Evolutionary conservation across 2,329 filamentous ascomycete species (phyloP).

Genomic region (Zasmidium cellare): DNA sequence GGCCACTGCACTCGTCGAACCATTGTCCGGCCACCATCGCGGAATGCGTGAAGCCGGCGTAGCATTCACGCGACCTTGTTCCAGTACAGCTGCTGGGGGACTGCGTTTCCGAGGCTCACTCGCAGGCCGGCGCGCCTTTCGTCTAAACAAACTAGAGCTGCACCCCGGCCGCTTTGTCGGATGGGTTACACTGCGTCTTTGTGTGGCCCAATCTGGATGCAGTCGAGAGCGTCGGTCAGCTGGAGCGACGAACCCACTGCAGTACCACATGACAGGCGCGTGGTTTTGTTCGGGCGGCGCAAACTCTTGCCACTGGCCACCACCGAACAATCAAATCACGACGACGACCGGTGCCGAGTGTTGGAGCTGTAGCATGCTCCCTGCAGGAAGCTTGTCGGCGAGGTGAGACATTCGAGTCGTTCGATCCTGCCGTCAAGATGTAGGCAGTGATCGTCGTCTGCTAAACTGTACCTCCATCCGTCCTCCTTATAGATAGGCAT

Average conservation of each 20-base stretch:
- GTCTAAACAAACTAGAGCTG: background rate
- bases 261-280: background rate
- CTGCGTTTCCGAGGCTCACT: background rate
- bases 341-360: background rate
- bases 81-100: no score
- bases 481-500: no score
- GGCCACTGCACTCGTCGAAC: background rate
- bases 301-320: background rate
- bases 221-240: background rate
- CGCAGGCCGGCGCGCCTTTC: background rate
- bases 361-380: background rate
- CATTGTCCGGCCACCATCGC: background rate
- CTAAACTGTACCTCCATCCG: no score
- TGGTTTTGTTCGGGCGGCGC: background rate
- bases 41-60: background rate
- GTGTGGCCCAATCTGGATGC: background rate
- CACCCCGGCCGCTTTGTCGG: background rate
- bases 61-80: background rate
- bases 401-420: background rate
- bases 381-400: background rate
- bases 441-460: background rate
- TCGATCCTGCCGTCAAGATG: background rate
- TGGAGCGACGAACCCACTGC: background rate
- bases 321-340: background rate
- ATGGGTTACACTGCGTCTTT: background rate